phyloP scores from a whole-genome alignment of 352 stramenopile genomes.

The Phytopythium ostracodes region DNA sequence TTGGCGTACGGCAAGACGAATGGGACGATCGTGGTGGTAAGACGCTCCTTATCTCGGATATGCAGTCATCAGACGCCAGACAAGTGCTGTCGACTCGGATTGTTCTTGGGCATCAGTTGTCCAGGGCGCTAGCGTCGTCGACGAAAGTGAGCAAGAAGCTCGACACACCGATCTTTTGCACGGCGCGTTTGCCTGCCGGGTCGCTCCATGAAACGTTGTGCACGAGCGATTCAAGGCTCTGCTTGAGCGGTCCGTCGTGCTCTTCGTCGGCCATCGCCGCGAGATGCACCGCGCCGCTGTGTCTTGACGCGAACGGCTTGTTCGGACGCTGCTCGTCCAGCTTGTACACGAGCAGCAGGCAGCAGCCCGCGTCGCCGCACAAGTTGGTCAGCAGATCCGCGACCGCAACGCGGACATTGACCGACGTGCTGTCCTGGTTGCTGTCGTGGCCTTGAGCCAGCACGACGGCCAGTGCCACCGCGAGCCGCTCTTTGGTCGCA shows the following conservation, averaged over 20 bases:
- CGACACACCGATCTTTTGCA: constrained; percentile 69
- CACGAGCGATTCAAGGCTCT: constrained; percentile 58
- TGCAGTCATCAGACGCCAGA: background rate
- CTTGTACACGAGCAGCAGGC: constrained; percentile 61
- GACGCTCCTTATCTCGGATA: background rate
- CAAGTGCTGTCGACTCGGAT: background rate
- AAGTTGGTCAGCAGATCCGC: constrained; percentile 64
- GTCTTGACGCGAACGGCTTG: constrained; percentile 13
- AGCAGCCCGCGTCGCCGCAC: constrained; percentile 36
- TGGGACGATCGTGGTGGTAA: background rate
- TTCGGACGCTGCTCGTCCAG: constrained; percentile 53
- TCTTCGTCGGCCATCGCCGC: constrained; percentile 37
- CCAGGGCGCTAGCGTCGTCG: constrained; percentile 26
- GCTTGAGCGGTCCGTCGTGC: constrained; percentile 32
- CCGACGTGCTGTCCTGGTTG: background rate
- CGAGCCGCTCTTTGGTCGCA: constrained; percentile 28
- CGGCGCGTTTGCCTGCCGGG: constrained; percentile 46
- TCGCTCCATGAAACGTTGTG: constrained; percentile 81
- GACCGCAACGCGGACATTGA: constrained; percentile 35
- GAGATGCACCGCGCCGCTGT: constrained; percentile 65
- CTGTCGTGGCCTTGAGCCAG: constrained; percentile 9
- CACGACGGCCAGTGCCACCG: constrained; percentile 28
- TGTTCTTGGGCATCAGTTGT: constrained; percentile 18
- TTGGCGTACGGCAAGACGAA: background rate
- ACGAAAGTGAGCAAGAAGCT: constrained; percentile 56